Evolutionary conservation across 2,329 filamentous ascomycete species (phyloP), one percentile per base, ranked within the genome.

Genomic region (Trichoderma atrobrunneum): DNA sequence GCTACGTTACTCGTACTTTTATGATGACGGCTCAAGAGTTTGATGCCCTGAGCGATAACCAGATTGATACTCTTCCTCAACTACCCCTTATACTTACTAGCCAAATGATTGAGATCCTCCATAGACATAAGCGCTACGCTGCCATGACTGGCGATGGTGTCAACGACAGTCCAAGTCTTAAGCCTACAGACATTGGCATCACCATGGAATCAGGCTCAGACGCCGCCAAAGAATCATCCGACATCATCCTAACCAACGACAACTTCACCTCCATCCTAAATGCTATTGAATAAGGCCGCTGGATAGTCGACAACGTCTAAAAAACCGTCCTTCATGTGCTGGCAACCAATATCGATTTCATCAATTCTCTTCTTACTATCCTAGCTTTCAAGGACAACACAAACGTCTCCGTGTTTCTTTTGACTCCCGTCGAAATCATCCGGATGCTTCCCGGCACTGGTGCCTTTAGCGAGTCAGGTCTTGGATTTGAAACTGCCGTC

Each of bases 381-480:
- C 84, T 93, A 3, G 87, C 84, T 0, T 93, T 92, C 83, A 92
- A 93, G 80, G 91, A 93, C 75, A 74, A 78, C 0, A 82, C 82
- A n/a, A 83, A 85, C 2, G 84, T 91, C 30, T 93, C 91, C 0
- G 88, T 93, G 14, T 93, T 93, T 78, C 90, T 91, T 0, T 84
- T 93, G 14, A 85, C 90, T 0, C 91, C 91, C 0, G 88, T 93
- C 14, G 89, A 93, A 74, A 92, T 93, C 74, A 85, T 93, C 34
- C 93, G 90, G 90, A 90, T 93, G 78, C 90, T 93, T 77, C 91
- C 93, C 87, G 87, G 92, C 66, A 93, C 91, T 0, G 91, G 89
- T 65, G 88, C 88, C 0, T 86, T 93, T 74, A 90, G 90, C 1
- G 91, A 92, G 75, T 92, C 93, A 84, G 91, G 91, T 63, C 84